phyloP scores from a whole-genome alignment of 306 rosid genomes.

The Medicago arabica region DNA sequence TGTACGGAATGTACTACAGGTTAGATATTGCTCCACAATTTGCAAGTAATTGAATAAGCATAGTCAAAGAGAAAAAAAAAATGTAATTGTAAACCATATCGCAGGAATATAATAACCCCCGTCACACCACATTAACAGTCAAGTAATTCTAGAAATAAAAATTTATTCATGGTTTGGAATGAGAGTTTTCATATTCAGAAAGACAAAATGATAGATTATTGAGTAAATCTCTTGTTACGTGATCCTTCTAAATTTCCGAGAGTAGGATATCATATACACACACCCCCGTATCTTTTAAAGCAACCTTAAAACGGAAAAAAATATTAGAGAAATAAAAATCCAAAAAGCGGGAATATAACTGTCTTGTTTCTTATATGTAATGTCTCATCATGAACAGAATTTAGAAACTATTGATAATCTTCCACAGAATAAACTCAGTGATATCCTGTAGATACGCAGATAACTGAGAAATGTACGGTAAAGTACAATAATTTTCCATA shows the following conservation, averaged over 20 bases:
- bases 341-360: not conserved
- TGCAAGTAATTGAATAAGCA: not conserved
- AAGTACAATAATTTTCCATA: not conserved
- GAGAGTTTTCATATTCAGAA: not conserved
- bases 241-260: not conserved
- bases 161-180: not conserved
- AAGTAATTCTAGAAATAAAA: not conserved
- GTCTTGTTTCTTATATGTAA: not conserved
- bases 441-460: not conserved
- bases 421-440: not conserved
- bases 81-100: not conserved
- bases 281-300: not conserved
- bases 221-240: not conserved
- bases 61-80: not conserved
- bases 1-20: not conserved
- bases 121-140: not conserved
- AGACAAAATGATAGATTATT: not conserved
- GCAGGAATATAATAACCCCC: not conserved
- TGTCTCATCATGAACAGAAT: not conserved
- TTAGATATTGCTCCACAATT: not conserved
- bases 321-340: not conserved
- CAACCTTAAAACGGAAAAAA: not conserved
- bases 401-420: not conserved
- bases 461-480: not conserved
- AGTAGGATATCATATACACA: not conserved